Evolutionary conservation across 352 stramenopile species (phyloP), one percentile per base, ranked within the genome.

Genomic region (Phytophthora fragariae): DNA sequence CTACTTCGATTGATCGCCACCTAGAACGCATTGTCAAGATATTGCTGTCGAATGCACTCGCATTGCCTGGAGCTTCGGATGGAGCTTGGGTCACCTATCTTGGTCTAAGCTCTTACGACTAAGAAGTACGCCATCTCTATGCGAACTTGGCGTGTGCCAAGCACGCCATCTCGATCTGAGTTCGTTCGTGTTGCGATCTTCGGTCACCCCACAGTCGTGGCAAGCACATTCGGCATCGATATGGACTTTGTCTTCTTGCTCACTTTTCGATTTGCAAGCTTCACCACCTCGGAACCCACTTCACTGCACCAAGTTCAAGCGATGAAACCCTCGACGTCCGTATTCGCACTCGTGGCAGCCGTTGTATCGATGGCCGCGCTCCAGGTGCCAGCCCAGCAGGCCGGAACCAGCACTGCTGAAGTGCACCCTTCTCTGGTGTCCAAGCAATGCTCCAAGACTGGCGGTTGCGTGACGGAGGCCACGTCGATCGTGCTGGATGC

Each of bases 401-500:
- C 77, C 64, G 86, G 86, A 63, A 80, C 62, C 5, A 86, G 37
- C 62, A 76, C 74, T 3, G 70, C 76, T 0, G 86, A 93, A 69
- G 71, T 83, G 5, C 86, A 93, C 54, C 86, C 86, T 17, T 70
- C 84, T 24, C 62, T 92, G 17, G 21, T 72, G 1, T 84, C 83
- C 12, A 71, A 86, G 58, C 64, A 72, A 50, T 92, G 86, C 70
- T 81, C 84, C 11, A 75, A 73, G 39, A 24, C 62, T 0, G 70
- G 61, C 9, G 83, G 84, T 2, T 93, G 86, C 39, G 67, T 76
- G 19, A 71, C 65, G 2, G 77, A 87, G 37, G 29, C 68, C 5
- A 92, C 81, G 21, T 89, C 84, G 19, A 62, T 93, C 56, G 86
- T 93, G 57, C 68, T 93, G 29, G 86, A 93, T 72, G 80, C 84